Evolutionary conservation across 768 basidiomycete genomes (phyloP), one percentile per base, ranked within the genome.

Genomic region (Pulveroboletus sp.): DNA sequence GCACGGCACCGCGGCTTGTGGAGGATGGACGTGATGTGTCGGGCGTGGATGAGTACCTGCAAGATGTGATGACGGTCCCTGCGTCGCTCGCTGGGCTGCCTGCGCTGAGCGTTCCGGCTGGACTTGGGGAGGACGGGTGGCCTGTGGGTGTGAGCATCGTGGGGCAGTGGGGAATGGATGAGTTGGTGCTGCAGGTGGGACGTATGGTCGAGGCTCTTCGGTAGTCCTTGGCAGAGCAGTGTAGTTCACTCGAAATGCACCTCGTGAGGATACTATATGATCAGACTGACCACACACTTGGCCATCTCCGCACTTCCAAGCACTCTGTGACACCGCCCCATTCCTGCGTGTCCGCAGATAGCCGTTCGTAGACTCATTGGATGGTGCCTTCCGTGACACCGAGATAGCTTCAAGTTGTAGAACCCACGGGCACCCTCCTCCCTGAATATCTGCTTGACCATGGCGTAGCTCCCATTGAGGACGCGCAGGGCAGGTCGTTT

Each of bases 211-310:
- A 80, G 39, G 24, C 13, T 14, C 11, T 52, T 14, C 50, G 47
- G 24, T 66, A 36, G 50, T n/a, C 21, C 12, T 19, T 42, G 4
- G 36, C 44, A 52, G 63, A 67, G 63, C 53, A 55, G 65, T 56
- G 56, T 38, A 42, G 27, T 40, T 45, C 33, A 21, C 13, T 17
- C 13, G 2, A 27, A 19, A 45, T 81, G 47, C 45, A 93, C 95
- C 78, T 99, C 95, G 59, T 99, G 95, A 37, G 97, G 95, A 73
- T 99, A 99, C n/a, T n/a, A n/a, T 1, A 97, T 98, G 59, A 98
- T 90, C 33, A 97, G 69, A 58, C 86, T 93, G 0, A 95, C 95
- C 13, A 97, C 82, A 58, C 87, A 85, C 69, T 99, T 99, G 6
- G 97, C 93, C 12, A 85, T 82, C 6, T 94, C 97, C 0, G 94